These are phyloP conservation scores for Lecanicillium sp. DNA, from an alignment of 2,329 filamentous ascomycete genomes.

Conservation along the genomic window DNA sequence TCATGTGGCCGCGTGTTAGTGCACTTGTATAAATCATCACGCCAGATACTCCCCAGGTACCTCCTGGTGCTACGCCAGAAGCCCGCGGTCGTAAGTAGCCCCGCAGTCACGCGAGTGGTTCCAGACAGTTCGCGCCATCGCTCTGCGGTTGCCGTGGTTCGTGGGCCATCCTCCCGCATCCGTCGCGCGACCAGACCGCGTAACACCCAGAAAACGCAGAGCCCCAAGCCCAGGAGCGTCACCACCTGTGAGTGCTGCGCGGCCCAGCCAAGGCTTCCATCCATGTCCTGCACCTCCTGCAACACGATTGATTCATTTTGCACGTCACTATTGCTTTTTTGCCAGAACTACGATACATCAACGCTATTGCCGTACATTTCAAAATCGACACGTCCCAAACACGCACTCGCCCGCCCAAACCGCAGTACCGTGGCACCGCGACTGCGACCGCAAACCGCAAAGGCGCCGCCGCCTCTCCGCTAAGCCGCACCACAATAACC, in stretches of 20 bases:
- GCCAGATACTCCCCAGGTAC: conserved; percentile 2
- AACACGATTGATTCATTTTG: too few species aligned
- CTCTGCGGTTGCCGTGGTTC: conserved; percentile 1
- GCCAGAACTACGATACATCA: too few species aligned
- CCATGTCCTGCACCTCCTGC: too few species aligned
- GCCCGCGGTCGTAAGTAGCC: neutral
- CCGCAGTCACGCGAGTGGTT: conserved; percentile 8
- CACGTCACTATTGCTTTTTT: too few species aligned
- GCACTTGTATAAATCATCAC: neutral
- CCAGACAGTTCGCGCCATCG: conserved; percentile 4
- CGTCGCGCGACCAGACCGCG: conserved; percentile 24
- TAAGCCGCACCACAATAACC: neutral
- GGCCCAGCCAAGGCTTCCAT: too few species aligned
- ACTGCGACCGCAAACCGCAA: neutral
- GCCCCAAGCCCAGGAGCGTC: neutral
- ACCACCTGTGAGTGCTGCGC: too few species aligned
- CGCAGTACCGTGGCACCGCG: too few species aligned
- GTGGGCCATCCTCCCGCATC: conserved; percentile 9
- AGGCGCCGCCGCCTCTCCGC: neutral
- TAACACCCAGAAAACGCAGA: conserved; percentile 15
- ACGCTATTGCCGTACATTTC: too few species aligned
- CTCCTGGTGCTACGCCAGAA: neutral
- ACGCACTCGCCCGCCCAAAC: too few species aligned
- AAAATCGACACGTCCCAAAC: too few species aligned
- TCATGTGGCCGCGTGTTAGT: too few species aligned